phyloP scores from a whole-genome alignment of 106 monocot genomes.

The Phalaenopsis equestris region DNA sequence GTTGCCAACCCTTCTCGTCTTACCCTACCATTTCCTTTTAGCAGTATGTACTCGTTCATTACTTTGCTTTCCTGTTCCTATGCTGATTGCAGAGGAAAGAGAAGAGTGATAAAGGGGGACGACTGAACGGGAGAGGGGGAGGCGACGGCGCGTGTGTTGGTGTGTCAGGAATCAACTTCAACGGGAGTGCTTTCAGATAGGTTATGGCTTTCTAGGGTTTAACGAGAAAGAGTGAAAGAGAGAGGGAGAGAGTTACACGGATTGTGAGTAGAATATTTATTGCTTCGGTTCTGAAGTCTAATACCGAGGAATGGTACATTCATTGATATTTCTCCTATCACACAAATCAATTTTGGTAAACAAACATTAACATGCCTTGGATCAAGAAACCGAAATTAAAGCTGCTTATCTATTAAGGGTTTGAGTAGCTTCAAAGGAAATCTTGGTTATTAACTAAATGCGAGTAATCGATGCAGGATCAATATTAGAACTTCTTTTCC shows the following conservation, averaged over 20 bases:
- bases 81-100: not conserved
- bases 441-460: too few species aligned
- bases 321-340: too few species aligned
- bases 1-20: conserved; percentile 4
- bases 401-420: too few species aligned
- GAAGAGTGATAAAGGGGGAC: not conserved
- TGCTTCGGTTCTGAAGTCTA: too few species aligned
- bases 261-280: too few species aligned
- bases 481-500: too few species aligned
- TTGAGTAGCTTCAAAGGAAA: too few species aligned
- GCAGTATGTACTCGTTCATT: not conserved
- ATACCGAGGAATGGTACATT: too few species aligned
- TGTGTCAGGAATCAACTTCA: conserved; percentile 3
- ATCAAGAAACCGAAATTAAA: too few species aligned
- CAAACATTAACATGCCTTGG: too few species aligned
- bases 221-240: not conserved
- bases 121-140: not conserved
- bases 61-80: not conserved
- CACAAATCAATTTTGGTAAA: too few species aligned
- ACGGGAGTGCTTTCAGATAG: not conserved
- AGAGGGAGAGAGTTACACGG: not conserved
- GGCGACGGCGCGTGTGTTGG: conserved; percentile 2
- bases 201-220: not conserved
- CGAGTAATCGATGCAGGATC: too few species aligned
- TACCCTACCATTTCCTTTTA: not conserved